Evolutionary conservation across 257 asterid genomes (phyloP).

Genomic region (Eucommia ulmoides): DNA sequence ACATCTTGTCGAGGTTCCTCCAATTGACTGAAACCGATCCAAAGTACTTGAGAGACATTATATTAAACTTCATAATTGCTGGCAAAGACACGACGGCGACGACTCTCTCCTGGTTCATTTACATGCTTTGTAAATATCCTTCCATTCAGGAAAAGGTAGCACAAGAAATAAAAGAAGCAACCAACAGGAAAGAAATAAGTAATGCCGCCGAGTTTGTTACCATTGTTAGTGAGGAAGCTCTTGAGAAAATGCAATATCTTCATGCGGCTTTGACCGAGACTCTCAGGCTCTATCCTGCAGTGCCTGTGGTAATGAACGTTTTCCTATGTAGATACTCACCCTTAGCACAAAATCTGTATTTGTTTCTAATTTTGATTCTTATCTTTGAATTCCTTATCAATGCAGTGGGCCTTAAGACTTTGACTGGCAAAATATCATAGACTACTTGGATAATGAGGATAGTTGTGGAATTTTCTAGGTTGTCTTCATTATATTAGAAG

Average conservation of each 20-base stretch:
- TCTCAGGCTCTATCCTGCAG: constrained; percentile 51
- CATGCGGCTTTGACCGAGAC: constrained; percentile 47
- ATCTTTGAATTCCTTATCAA: no score
- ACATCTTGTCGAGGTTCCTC: constrained; percentile 46
- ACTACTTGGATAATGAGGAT: no score
- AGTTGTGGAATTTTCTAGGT: no score
- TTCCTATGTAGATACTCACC: no score
- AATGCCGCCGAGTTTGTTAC: constrained; percentile 25
- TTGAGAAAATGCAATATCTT: no score
- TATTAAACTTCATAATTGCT: constrained; percentile 42
- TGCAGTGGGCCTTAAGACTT: no score
- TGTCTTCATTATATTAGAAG: no score
- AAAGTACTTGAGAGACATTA: constrained; percentile 42
- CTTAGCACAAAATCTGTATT: no score
- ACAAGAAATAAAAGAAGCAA: constrained; percentile 24
- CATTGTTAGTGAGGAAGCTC: constrained; percentile 26
- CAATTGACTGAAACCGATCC: constrained; percentile 21
- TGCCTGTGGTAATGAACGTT: constrained; percentile 42
- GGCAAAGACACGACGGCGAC: no score
- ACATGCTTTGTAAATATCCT: constrained; percentile 42
- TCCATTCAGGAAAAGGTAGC: constrained; percentile 37
- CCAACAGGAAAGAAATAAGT: constrained; percentile 7
- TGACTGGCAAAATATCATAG: no score
- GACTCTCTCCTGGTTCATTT: no score
- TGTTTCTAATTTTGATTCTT: no score